Base-by-base conservation (phyloP, 1,284 basidiomycete species). In the Pyrrhoderma noxium region DNA sequence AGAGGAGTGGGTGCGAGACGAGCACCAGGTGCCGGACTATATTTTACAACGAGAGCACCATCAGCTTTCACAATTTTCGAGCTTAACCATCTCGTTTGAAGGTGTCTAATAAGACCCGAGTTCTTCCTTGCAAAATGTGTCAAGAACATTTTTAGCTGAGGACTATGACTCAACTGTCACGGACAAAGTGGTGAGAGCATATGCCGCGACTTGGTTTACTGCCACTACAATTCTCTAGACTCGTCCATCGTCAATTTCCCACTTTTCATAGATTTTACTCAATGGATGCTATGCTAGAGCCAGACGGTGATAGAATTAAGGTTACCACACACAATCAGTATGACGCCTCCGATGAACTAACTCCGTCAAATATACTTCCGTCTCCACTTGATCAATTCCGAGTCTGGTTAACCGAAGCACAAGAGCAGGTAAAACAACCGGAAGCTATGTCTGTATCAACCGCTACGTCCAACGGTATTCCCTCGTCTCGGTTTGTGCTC, bases 361-460 rank as follows among this genome's bases (percentile, higher is more conserved):
- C 82, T 0, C 79, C 82, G 0, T 51, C 66, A 19, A 71, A 71
- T 27, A 80, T 91, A 56, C 62, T 69, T 22, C 70, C 80, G 1
- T 78, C 79, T 55, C 93, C 93, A 1, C 70, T 95, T 48, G 76
- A 79, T 51, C 90, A 93, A 62, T 95, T 96, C 70, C 80, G 81
- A 55, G 59, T 67, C 35, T 97, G 93, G 93, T 89, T 97, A 68
- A 77, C 77, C 37, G 74, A 81, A 42, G 84, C 83, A 5, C 71
- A 73, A 4, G n/a, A 16, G 14, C 52, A 63, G 13, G 89, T 94
- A 4, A 67, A 71, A 42, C 92, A 96, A 66, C 91, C 93, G 22
- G 93, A 96, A 66, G 84, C 89, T 7, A 88, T 96, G 82, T 76
- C 83, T 3, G 66, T 97, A 48, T 87, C 87, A 41, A 96, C 93